phyloP scores from a whole-genome alignment of 805 yeast species.

The Brettanomyces nanus region DNA sequence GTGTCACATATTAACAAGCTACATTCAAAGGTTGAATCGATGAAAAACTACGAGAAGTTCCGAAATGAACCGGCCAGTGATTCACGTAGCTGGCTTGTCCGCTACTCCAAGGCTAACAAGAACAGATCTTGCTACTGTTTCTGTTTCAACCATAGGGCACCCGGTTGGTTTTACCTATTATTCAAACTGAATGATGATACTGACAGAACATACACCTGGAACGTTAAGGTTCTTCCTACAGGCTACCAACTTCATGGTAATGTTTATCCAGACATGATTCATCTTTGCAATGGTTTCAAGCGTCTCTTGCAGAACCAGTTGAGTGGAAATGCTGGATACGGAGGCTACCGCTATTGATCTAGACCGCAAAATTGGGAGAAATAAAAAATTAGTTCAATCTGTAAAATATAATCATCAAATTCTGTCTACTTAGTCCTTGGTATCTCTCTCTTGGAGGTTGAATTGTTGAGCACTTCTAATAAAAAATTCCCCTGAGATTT shows the following conservation, averaged over 20 bases:
- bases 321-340: conserved; percentile 7
- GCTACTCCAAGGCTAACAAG: conserved; percentile 87
- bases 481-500: too few species aligned
- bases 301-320: conserved; percentile 28
- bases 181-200: conserved; percentile 68
- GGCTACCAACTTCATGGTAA: conserved; percentile 77
- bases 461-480: too few species aligned
- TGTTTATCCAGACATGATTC: conserved; percentile 81
- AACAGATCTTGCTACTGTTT: conserved; percentile 85
- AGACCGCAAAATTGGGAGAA: too few species aligned
- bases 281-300: conserved; percentile 93
- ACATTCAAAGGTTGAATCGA: conserved; percentile 74
- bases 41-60: conserved; percentile 83
- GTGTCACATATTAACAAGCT: conserved; percentile 80
- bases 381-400: too few species aligned
- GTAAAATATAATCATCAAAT: too few species aligned
- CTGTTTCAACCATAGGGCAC: conserved; percentile 80
- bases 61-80: conserved; percentile 71
- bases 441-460: too few species aligned
- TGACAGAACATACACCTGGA: conserved; percentile 73
- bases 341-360: neutral
- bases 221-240: conserved; percentile 80
- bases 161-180: conserved; percentile 88
- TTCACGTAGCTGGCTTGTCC: conserved; percentile 78
- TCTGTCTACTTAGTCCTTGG: too few species aligned